Evolutionary conservation across 768 basidiomycete species (phyloP), one percentile per base, ranked within the genome.

Genomic region (Kwoniella bestiolae): DNA sequence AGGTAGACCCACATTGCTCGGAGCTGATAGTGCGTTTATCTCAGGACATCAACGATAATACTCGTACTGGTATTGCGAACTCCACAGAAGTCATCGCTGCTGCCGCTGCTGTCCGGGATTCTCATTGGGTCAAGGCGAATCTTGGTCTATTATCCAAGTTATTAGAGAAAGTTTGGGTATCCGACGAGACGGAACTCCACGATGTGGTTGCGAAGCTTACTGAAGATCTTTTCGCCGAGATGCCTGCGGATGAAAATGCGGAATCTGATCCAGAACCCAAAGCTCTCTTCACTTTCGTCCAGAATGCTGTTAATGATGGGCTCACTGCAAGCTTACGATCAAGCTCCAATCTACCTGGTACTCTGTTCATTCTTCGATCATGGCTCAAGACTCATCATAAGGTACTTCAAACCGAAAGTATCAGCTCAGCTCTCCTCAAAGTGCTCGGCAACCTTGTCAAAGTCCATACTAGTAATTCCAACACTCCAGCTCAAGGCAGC

Each of bases 1-100:
- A n/a, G 3, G 32, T 12, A 38, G 2, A 25, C 2, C 14, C 9
- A 16, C 47, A 11, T 21, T 9, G 9, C 12, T 14, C 6, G 23
- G 21, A n/a, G 35, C 56, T 56, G 35, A 56, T 44, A 5, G 21
- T 34, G 1, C 23, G 52, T n/a, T 11, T 9, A 16, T 0, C 62
- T 16, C 65, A 93, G 91, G 93, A 95, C 32, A 83, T 94, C 59
- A 86, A 78, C 45, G 93, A 94, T 35, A 81, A 84, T 8, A 83
- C 84, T n/a, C 80, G 92, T 52, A 83, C 84, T 1, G 86, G 87
- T 72, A 90, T 93, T 2, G 84, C 91, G 52, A 89, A 90, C 60
- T 86, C 92, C 3, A 91, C 91, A 14, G 92, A 91, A 77, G 92
- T 96, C 26, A 85, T 99, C 26, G 90, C 92, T 61, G 88, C 93